phyloP scores from a whole-genome alignment of 306 rosid genomes.

The Neltuma alba region DNA sequence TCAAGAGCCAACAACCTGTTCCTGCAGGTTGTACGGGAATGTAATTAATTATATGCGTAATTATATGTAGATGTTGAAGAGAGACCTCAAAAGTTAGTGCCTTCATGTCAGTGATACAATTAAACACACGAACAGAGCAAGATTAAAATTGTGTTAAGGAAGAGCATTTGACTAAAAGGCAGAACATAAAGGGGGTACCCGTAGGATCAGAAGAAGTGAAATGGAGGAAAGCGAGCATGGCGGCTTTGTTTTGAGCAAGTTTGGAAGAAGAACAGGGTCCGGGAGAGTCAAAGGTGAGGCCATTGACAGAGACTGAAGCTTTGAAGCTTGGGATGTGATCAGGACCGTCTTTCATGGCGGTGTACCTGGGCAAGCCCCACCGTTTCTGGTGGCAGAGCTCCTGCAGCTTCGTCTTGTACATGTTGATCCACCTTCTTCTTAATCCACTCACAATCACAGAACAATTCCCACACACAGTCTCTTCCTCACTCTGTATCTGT shows the following conservation, averaged over 20 bases:
- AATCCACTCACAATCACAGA: neutral
- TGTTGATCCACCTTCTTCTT: constrained; percentile 23
- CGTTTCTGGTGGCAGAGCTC: constrained; percentile 62
- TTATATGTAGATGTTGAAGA: neutral
- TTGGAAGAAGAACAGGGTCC: constrained; percentile 47
- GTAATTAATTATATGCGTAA: neutral
- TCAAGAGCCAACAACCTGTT: neutral
- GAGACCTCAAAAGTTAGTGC: neutral
- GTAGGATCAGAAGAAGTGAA: constrained; percentile 37
- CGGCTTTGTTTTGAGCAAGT: constrained; percentile 64
- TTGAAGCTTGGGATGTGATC: constrained; percentile 60
- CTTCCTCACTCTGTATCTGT: neutral
- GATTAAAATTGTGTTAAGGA: neutral
- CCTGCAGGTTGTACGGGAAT: neutral
- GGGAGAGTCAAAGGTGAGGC: constrained; percentile 44
- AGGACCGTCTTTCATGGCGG: constrained; percentile 52
- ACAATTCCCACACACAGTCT: neutral
- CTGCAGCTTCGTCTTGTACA: constrained; percentile 70
- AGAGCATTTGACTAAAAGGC: neutral
- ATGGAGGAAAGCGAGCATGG: constrained; percentile 56
- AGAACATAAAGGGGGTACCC: neutral
- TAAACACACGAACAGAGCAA: neutral
- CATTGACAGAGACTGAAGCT: constrained; percentile 57
- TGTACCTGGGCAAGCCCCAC: constrained; percentile 58
- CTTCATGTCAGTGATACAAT: neutral